Percentiles rank a stretch among this genome's conserved stretches.
Evolutionary conservation across 306 rosid species (phyloP).

Genomic region (Cicer arietinum): DNA sequence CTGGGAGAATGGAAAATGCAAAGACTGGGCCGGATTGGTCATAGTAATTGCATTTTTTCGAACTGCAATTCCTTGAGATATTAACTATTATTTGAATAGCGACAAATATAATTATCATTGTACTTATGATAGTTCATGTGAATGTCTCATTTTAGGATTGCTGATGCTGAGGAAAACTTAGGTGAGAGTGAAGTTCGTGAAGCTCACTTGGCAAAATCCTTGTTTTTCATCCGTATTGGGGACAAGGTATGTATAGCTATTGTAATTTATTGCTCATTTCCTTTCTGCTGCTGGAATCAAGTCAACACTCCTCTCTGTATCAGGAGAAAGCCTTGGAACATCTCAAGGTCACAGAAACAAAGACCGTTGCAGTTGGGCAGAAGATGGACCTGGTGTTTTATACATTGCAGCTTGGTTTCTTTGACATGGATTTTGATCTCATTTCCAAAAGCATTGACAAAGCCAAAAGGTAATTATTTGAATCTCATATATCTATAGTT

Average conservation of each 20-base stretch:
- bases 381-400: constrained; percentile 96
- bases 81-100: constrained; percentile 34
- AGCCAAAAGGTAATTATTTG: constrained; percentile 68
- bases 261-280: constrained; percentile 18
- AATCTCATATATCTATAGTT: constrained; percentile 1
- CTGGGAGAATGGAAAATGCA: background rate
- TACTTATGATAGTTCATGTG: constrained; percentile 30
- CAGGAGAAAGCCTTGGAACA: constrained; percentile 95
- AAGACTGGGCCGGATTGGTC: constrained; percentile 25
- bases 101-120: background rate
- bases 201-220: constrained; percentile 95
- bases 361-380: constrained; percentile 97
- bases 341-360: constrained; percentile 88
- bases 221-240: constrained; percentile 85
- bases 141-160: constrained; percentile 67
- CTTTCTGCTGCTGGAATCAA: constrained; percentile 26
- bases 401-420: constrained; percentile 91
- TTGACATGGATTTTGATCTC: constrained; percentile 96
- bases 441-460: constrained; percentile 94
- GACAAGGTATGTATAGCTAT: constrained; percentile 71
- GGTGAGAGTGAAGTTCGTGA: constrained; percentile 99
- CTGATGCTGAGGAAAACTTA: constrained; percentile 96
- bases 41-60: background rate
- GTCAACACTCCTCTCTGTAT: constrained; percentile 39
- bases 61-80: constrained; percentile 24